Base-by-base conservation (phyloP, 1,284 basidiomycete genomes). In the Cutaneotrichosporon sp. region DNA sequence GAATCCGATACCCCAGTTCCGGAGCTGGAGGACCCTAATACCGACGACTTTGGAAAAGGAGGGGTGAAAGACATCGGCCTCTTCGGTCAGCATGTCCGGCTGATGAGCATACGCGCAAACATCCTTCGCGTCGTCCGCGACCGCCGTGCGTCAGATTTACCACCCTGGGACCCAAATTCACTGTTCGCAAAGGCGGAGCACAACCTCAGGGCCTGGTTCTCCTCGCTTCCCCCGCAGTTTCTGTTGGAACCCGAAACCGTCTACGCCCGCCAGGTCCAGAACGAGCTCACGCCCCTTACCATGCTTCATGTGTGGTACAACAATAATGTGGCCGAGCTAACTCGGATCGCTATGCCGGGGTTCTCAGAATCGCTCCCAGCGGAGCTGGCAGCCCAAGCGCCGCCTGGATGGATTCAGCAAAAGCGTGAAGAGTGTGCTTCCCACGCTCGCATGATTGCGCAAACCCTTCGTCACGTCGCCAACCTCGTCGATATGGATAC, bases 301-400 rank as follows among this genome's bases (percentile, higher is more conserved):
- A 62, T 62, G 61, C 48, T 62, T 3, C 59, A 62, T 19, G 31
- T 62, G 10, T 62, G 61, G 61, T 62, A 62, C 41, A 46, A 62
- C 46, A 29, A 32, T 27, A 57, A 59, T 35, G 17, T 56, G 16
- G 48, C 42, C 17, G 61, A 62, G 27, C 53, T 62, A 25, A 48
- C 38, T 1, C 55, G 61, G 20, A 42, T 58, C 1, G 56, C 61
- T 1, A 41, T 62, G 20, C 61, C 59, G 1, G 61, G 61, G 2
- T 62, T 62, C 32, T 34, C 49, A 5, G 59, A 60, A 19, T 58
- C 55, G 1, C 48, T 58, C 0, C 42, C 44, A 3, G 17, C 43
- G 1, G 51, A 37, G 1, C 44, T 60, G n/a, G 35, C 46, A 3
- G 33, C 26, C 10, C 26, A 44, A 2, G 55, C 61, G 2, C 55